Conservation (phyloP, 495 filamentous ascomycete genomes). For the Penicillium lagena region DNA sequence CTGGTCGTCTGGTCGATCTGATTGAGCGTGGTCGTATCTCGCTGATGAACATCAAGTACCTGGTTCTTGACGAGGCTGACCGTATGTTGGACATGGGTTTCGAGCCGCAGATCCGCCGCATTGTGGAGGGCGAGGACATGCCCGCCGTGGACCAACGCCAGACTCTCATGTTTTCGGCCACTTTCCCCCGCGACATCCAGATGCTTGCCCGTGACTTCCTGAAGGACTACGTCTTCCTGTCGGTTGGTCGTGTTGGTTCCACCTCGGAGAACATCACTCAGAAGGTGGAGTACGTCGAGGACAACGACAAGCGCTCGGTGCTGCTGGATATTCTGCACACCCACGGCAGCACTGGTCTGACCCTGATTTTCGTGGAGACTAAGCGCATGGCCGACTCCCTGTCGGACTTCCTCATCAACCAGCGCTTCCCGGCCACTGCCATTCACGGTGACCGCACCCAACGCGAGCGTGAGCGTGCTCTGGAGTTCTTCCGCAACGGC, state of each 20-base stretch:
- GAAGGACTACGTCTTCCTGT: constrained; percentile 97
- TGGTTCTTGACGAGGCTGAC: constrained; percentile 98
- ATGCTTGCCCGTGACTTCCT: constrained; percentile 97
- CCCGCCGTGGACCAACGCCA: constrained; percentile 77
- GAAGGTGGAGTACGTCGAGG: constrained; percentile 97
- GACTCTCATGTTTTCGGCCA: constrained; percentile 99
- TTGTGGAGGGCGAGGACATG: constrained; percentile 98
- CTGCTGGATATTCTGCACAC: constrained; percentile 96
- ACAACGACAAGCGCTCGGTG: constrained; percentile 94
- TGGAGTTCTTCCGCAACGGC: constrained; percentile 94
- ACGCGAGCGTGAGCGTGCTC: constrained; percentile 94
- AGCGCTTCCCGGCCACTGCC: constrained; percentile 95
- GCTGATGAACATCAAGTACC: constrained; percentile 92
- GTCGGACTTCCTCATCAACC: constrained; percentile 96
- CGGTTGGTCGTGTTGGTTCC: constrained; percentile 98
- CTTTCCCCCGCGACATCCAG: constrained; percentile 97
- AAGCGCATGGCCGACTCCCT: constrained; percentile 99
- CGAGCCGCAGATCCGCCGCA: constrained; percentile 97
- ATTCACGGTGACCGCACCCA: constrained; percentile 98
- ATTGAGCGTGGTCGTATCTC: constrained; percentile 98
- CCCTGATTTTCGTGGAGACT: constrained; percentile 97
- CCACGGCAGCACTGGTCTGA: constrained; percentile 75
- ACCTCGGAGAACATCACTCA: constrained; percentile 99
- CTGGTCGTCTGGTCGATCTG: constrained; percentile 92
- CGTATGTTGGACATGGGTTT: constrained; percentile 99